Evolutionary conservation across 108 stramenopile species (phyloP), one percentile per base, ranked within the genome.

Genomic region (Thalassiosira profunda): DNA sequence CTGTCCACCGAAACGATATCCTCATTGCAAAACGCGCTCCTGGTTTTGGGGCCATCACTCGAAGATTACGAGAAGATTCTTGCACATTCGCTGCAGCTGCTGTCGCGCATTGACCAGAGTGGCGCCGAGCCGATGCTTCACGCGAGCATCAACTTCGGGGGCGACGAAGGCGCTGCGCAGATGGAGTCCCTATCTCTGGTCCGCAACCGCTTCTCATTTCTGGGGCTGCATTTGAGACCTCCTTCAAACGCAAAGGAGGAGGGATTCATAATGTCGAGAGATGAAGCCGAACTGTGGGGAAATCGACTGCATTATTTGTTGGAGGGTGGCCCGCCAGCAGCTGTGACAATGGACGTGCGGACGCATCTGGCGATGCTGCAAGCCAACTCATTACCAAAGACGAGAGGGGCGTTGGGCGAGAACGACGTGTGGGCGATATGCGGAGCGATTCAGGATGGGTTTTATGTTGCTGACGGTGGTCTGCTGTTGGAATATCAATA

Each of bases 341-440:
- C 72, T 17, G 35, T 67, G 6, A 46, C 60, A 0, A 73, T 73
- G 72, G 72, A 57, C 28, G 29, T 67, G 20, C 21, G 40, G 28
- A 57, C 72, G n/a, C 72, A 73, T 58, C 47, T 73, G 44, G 72
- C 72, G 33, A 73, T 73, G 72, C 34, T 73, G 1, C 72, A 73
- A 45, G 53, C 72, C 25, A 73, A 73, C 41, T 56, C 53, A 20
- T 23, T 73, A 0, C 72, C 72, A 2, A 64, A 54, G 28, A 56
- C 63, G 11, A 56, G 65, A 44, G 72, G 72, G 10, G 52, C 44
- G 4, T 36, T 67, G 8, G 72, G 55, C 26, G 24, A 55, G 21
- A 61, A 61, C 2, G 72, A 73, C 24, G 65, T 35, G 12, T 73
- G 51, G 51, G 72, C 72, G 29, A 67, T 73, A 5, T 30, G n/a